Evolutionary conservation across 2,329 filamentous ascomycete species (phyloP), one percentile per base, ranked within the genome.

Genomic region (Penicillium sp.): DNA sequence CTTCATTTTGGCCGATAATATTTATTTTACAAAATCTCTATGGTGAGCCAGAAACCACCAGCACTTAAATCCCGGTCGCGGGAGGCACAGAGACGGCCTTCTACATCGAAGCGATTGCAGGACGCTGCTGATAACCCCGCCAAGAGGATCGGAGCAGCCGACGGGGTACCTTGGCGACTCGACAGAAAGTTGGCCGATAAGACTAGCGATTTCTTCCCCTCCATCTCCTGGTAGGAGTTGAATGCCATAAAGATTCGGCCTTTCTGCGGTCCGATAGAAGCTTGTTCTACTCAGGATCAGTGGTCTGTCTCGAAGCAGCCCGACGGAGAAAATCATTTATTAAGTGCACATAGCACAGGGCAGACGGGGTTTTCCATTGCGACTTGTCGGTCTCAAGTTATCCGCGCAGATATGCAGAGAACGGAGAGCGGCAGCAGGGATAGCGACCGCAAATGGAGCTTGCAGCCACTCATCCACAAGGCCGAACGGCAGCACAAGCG

Each of bases 401-500:
- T 38, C 38, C 41, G 17, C 6, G 47, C 41, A 35, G 64, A 64
- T 25, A 38, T 53, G 11, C 52, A 10, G 10, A 52, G 20, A 15
- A 6, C 34, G 12, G 15, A 52, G 22, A 31, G 17, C 34, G 11
- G 17, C 12, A 57, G 59, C 52, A 14, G 58, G 8, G 58, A 64
- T 25, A 42, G 58, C 17, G 61, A 71, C 7, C 63, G 57, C 12
- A 73, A 66, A 70, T 74, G 73, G 73, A 67, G 59, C 5, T 41
- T 71, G 39, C 66, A 66, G 17, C 64, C 68, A 3, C 64, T 78
- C n/a, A 58, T 78, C 37, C 67, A 67, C n/a, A 71, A 69, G 61
- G 80, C 79, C 1, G 77, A 78, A 34, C 66, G 63, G 50, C 83
- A 81, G 51, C 84, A 86, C 69, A 69, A 77, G 50, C 78, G 79